Base-by-base conservation (phyloP, 257 asterid genomes). In the Solanum phureja region DNA sequence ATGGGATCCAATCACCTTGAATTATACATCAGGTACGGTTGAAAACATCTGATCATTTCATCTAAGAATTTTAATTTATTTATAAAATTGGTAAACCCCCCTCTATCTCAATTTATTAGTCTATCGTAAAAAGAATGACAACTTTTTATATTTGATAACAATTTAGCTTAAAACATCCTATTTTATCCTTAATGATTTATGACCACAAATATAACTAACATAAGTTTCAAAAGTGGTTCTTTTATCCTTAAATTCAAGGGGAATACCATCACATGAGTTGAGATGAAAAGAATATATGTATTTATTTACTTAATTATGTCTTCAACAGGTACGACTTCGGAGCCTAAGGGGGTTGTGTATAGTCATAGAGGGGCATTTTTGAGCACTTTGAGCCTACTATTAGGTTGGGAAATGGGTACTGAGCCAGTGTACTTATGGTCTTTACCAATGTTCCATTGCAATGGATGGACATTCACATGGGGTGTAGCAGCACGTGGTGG, bases 391-490 rank as follows among this genome's bases (percentile, higher is more conserved):
- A 94, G 98, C 89, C 52, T 94, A 66, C 86, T 94, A 5, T 71
- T 94, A 18, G 96, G 96, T 1, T 96, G 99, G 99, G 96, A 91
- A 87, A 94, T 96, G 98, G 93, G 93, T 16, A 91, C 89, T 0
- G 96, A 90, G 69, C 96, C 99, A 14, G 98, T 96, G 7, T 96
- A 96, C 52, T 40, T 96, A 8, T 96, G 99, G 99, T 91, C 99
- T 2, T 98, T 96, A 0, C 99, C 99, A 0, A 96, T 95, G 98
- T 95, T 96, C 90, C 98, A 96, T 85, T 95, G 98, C 92, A 96
- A 95, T 64, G 99, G 99, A 0, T 96, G 98, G 99, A 96, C 98
- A 14, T 95, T 95, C 92, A 91, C 99, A 0, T 96, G 99, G 99
- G 99, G 98, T 1, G 88, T 94, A 14, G 96, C 99, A 4, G 99